Percentiles rank a stretch among this genome's conserved stretches.
Conservation (phyloP, 139 green algal genomes). For the Chlamydomonas sphaeroides region DNA sequence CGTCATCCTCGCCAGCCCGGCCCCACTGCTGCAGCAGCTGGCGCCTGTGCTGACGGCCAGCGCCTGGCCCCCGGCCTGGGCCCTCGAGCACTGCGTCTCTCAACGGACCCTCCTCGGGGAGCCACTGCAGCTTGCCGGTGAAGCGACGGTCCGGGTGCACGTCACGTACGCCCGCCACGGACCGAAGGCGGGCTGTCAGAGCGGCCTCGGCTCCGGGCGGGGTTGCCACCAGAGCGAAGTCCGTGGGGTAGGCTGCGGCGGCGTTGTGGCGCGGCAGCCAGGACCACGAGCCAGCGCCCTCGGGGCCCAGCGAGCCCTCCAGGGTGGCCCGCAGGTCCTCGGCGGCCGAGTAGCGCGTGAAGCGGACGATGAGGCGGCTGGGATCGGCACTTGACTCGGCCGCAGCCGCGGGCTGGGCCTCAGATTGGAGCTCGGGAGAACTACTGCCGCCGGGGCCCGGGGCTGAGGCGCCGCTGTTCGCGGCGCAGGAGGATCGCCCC, state of each 20-base stretch:
- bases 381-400: too few relatives aligned
- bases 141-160: slow-evolving; percentile 74
- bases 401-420: too few relatives aligned
- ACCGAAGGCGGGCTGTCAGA: neutral
- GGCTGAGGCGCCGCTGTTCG: too few relatives aligned
- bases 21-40: slow-evolving; percentile 21
- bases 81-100: slow-evolving; percentile 27
- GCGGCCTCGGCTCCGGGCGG: neutral
- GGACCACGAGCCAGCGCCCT: slow-evolving; percentile 52
- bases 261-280: slow-evolving; percentile 78
- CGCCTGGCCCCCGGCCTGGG: neutral
- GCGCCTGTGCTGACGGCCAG: slow-evolving; percentile 4
- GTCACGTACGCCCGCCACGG: slow-evolving; percentile 61
- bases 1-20: slow-evolving; percentile 11
- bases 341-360: slow-evolving; percentile 65
- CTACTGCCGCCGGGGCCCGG: too few relatives aligned
- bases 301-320: slow-evolving; percentile 26
- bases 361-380: slow-evolving; percentile 71
- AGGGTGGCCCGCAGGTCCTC: slow-evolving; percentile 52
- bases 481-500: too few relatives aligned
- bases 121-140: slow-evolving; percentile 55
- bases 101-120: slow-evolving; percentile 30
- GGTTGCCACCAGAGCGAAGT: slow-evolving; percentile 80
- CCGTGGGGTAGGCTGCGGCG: slow-evolving; percentile 74
- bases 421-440: too few relatives aligned